A percentile compares a stretch with the other conserved stretches of the same genome.
Evolutionary conservation across 2,329 filamentous ascomycete species (phyloP).

Genomic region (Colletotrichum plurivorum): DNA sequence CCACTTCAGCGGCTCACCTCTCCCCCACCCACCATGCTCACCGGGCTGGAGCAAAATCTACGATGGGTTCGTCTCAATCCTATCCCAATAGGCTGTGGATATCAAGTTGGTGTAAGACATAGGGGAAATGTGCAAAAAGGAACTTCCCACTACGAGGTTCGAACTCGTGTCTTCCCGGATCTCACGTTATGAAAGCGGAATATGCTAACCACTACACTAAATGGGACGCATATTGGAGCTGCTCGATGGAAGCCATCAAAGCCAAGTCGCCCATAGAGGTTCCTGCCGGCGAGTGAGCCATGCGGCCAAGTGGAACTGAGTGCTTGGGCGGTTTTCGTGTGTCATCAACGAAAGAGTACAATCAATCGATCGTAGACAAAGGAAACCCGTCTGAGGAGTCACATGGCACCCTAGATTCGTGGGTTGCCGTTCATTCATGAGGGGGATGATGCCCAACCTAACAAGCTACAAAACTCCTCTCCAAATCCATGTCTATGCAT

Average conservation of each 20-base stretch:
- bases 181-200: constrained; percentile 26
- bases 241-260: background rate
- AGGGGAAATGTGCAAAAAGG: background rate
- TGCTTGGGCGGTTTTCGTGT: background rate
- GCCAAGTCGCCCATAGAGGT: background rate
- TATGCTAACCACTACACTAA: constrained; percentile 40
- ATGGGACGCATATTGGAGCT: constrained; percentile 18
- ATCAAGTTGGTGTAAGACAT: background rate
- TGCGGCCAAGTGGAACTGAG: background rate
- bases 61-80: background rate
- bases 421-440: constrained; percentile 38
- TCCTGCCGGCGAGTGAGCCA: background rate
- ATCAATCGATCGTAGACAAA: no score
- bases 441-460: constrained; percentile 37
- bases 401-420: constrained; percentile 26
- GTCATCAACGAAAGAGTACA: background rate
- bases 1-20: background rate
- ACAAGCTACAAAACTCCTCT: constrained; percentile 40
- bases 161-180: constrained; percentile 35
- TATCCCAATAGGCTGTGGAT: background rate
- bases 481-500: constrained; percentile 36
- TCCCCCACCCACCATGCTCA: background rate
- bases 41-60: background rate
- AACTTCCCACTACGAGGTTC: constrained; percentile 33
- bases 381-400: constrained; percentile 11